Conservation (phyloP, 345 rosid species). For the Lumnitzera racemosa region DNA sequence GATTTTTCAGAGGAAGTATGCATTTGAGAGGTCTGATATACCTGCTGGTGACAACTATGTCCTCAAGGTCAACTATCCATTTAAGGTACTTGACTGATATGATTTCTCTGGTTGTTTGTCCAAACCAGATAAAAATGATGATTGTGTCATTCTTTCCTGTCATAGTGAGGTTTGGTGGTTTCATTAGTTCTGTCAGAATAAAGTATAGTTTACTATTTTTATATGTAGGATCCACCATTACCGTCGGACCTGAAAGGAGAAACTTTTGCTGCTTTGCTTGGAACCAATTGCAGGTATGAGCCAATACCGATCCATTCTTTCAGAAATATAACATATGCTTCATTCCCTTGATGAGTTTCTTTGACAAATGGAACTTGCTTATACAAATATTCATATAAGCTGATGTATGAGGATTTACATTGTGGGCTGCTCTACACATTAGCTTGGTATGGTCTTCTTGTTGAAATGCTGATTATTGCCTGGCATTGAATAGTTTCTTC, state of each 20-base stretch:
- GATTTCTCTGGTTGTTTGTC: not conserved
- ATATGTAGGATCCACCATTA: slow-evolving; percentile 74
- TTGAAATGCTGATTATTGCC: too few species aligned
- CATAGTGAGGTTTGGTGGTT: not conserved
- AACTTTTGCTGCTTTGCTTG: slow-evolving; percentile 72
- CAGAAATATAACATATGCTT: not conserved
- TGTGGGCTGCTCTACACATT: too few species aligned
- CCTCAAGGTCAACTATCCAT: slow-evolving; percentile 82
- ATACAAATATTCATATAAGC: too few species aligned
- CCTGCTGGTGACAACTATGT: slow-evolving; percentile 79
- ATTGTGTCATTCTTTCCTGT: slow-evolving; percentile 3
- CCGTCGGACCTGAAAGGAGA: slow-evolving; percentile 83
- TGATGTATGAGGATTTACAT: too few species aligned
- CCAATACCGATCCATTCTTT: too few species aligned
- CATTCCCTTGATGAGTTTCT: too few species aligned
- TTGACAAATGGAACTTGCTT: too few species aligned
- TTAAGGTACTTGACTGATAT: slow-evolving; percentile 48
- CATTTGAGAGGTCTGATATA: slow-evolving; percentile 73
- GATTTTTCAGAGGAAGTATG: slow-evolving; percentile 65
- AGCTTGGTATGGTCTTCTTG: too few species aligned
- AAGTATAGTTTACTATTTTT: not conserved
- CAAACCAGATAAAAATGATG: not conserved
- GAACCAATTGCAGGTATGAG: slow-evolving; percentile 76
- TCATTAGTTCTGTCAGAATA: not conserved
- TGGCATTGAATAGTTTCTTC: too few species aligned